These are phyloP conservation scores for Lactarius vividus DNA, from an alignment of 768 basidiomycete species.

Conservation along the genomic window DNA sequence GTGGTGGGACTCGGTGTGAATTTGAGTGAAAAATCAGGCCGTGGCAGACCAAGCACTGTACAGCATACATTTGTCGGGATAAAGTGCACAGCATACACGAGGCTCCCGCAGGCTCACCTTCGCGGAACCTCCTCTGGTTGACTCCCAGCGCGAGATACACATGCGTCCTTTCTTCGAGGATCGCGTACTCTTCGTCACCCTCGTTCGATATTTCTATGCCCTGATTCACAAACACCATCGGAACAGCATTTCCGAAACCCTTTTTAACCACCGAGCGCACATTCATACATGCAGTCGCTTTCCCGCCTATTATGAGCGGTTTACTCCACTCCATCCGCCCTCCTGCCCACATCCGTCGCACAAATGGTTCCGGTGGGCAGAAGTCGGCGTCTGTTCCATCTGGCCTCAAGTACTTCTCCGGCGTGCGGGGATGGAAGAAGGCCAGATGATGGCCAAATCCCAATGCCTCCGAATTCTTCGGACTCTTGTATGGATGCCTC, in stretches of 20 bases:
- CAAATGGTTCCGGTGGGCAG: conserved; percentile 70
- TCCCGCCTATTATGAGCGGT: conserved; percentile 53
- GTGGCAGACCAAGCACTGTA: conserved; percentile 52
- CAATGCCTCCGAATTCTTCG: conserved; percentile 43
- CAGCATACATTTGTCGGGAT: neutral
- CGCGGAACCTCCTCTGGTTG: conserved; percentile 36
- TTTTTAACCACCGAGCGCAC: conserved; percentile 59
- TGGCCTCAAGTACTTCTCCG: conserved; percentile 53
- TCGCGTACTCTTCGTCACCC: conserved; percentile 44
- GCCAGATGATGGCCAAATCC: conserved; percentile 67
- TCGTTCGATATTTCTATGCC: conserved; percentile 49
- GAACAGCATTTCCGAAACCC: conserved; percentile 57
- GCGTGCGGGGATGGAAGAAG: conserved; percentile 68
- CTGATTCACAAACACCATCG: conserved; percentile 77
- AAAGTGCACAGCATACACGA: neutral
- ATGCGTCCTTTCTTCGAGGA: conserved; percentile 65
- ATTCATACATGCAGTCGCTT: conserved; percentile 46
- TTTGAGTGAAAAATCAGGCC: conserved; percentile 57
- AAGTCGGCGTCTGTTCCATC: conserved; percentile 75
- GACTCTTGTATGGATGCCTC: conserved; percentile 39
- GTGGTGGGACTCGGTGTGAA: conserved; percentile 68
- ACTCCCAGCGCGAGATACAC: conserved; percentile 53
- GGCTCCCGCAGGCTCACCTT: conserved; percentile 40
- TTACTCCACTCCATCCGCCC: conserved; percentile 65
- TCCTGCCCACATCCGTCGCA: conserved; percentile 80